Percentiles rank a stretch among this genome's conserved stretches.
phyloP scores from a whole-genome alignment of 805 yeast genomes.

The Candida boidinii region DNA sequence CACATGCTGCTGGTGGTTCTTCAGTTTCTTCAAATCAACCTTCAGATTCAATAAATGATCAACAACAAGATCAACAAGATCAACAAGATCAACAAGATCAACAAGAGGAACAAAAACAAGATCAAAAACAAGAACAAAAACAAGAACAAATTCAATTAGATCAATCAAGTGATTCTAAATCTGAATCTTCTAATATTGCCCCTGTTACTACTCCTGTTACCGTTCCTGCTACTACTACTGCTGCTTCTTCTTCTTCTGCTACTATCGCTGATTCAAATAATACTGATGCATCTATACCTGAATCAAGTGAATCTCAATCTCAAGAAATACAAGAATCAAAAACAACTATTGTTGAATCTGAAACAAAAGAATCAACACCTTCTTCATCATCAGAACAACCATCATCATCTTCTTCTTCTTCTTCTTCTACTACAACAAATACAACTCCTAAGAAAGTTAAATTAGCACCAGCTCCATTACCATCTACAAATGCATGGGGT shows the following conservation, averaged over 20 bases:
- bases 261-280: neutral
- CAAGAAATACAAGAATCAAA: slow-evolving; percentile 1
- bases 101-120: neutral
- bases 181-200: neutral
- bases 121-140: neutral
- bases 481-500: slow-evolving; percentile 58
- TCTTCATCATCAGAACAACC: slow-evolving; percentile 4
- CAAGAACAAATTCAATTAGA: neutral
- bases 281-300: neutral
- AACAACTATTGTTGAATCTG: neutral
- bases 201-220: slow-evolving; percentile 1
- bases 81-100: slow-evolving; percentile 5
- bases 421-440: slow-evolving; percentile 12
- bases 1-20: slow-evolving; percentile 23
- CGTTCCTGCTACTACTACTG: neutral
- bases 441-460: slow-evolving; percentile 18
- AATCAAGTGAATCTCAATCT: neutral
- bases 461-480: slow-evolving; percentile 61
- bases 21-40: slow-evolving; percentile 4
- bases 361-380: slow-evolving; percentile 7
- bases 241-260: neutral
- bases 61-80: slow-evolving; percentile 2
- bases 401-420: slow-evolving; percentile 3
- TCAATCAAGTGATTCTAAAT: neutral
- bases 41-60: slow-evolving; percentile 4